Percentiles rank a stretch among this genome's conserved stretches.
These are phyloP conservation scores for Akanthomyces dipterigenus DNA, from an alignment of 2,329 filamentous ascomycete genomes.

Conservation along the genomic window DNA sequence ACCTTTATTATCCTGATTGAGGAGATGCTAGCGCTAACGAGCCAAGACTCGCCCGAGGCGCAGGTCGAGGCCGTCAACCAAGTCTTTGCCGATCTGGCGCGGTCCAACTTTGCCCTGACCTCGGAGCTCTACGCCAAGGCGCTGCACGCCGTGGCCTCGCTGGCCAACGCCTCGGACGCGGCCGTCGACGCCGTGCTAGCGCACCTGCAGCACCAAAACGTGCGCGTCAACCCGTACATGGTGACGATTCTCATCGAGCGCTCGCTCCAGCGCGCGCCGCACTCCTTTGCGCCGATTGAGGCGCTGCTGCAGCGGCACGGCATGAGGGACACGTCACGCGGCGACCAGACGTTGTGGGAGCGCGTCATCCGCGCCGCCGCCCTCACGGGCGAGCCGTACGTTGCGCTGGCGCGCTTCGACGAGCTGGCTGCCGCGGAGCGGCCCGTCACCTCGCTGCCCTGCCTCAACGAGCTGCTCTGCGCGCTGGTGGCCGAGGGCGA, in stretches of 20 bases:
- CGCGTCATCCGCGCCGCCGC: constrained; percentile 63
- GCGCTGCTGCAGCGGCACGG: constrained; percentile 52
- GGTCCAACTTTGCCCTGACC: constrained; percentile 52
- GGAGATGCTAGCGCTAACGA: constrained; percentile 40
- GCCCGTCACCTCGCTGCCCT: constrained; percentile 34
- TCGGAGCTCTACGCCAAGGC: constrained; percentile 61
- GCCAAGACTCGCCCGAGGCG: constrained; percentile 34
- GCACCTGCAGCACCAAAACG: constrained; percentile 50
- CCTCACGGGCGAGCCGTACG: constrained; percentile 39
- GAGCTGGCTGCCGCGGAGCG: constrained; percentile 33
- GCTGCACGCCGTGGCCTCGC: constrained; percentile 44
- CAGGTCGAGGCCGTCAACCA: constrained; percentile 46
- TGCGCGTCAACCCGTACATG: constrained; percentile 56
- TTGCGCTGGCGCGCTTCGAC: constrained; percentile 43
- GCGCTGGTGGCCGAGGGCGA: constrained; percentile 22
- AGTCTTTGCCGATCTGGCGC: constrained; percentile 52
- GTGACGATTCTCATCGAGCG: constrained; percentile 68
- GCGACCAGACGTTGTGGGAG: constrained; percentile 63
- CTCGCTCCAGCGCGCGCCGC: constrained; percentile 53
- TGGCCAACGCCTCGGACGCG: constrained; percentile 31
- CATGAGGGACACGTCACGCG: constrained; percentile 26
- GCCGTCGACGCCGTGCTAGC: constrained; percentile 55
- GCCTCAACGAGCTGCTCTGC: constrained; percentile 37
- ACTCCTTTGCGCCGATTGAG: constrained; percentile 54
- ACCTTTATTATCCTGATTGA: constrained; percentile 71